Evolutionary conservation across 164 flowering plant genomes (phyloP).

Genomic region (Liriodendron chinense): DNA sequence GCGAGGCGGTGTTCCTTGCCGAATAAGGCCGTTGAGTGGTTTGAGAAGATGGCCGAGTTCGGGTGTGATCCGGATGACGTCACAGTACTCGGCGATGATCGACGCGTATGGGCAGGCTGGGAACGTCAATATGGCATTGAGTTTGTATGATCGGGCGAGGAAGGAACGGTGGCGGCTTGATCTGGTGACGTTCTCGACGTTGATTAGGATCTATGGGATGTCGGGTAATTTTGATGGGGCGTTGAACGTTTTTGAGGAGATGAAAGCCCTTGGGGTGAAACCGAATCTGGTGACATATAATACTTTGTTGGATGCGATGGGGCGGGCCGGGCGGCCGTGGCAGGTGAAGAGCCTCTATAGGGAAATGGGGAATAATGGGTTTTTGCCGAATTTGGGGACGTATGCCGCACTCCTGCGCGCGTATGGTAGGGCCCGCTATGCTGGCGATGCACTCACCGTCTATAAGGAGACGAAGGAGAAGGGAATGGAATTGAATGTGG

Average conservation of each 20-base stretch:
- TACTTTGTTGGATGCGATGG: conserved; percentile 85
- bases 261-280: conserved; percentile 80
- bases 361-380: conserved; percentile 57
- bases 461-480: conserved; percentile 86
- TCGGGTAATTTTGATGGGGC: conserved; percentile 82
- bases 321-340: conserved; percentile 91
- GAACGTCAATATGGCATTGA: conserved; percentile 69
- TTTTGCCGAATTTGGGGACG: conserved; percentile 59
- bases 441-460: conserved; percentile 62
- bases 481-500: conserved; percentile 54
- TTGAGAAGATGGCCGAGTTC: conserved; percentile 70
- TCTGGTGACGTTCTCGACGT: conserved; percentile 59
- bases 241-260: conserved; percentile 86
- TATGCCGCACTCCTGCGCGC: conserved; percentile 74
- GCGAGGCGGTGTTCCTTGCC: conserved; percentile 66
- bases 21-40: conserved; percentile 77
- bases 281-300: conserved; percentile 66
- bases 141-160: conserved; percentile 81
- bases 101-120: conserved; percentile 87
- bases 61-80: conserved; percentile 72
- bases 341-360: conserved; percentile 58
- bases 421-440: conserved; percentile 66
- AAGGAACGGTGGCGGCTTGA: conserved; percentile 77
- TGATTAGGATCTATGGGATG: conserved; percentile 66
- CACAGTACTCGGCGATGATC: conserved; percentile 73